Percentiles rank a stretch among this genome's conserved stretches.
Evolutionary conservation across 2,329 filamentous ascomycete species (phyloP).

Genomic region (Eutypa lata): DNA sequence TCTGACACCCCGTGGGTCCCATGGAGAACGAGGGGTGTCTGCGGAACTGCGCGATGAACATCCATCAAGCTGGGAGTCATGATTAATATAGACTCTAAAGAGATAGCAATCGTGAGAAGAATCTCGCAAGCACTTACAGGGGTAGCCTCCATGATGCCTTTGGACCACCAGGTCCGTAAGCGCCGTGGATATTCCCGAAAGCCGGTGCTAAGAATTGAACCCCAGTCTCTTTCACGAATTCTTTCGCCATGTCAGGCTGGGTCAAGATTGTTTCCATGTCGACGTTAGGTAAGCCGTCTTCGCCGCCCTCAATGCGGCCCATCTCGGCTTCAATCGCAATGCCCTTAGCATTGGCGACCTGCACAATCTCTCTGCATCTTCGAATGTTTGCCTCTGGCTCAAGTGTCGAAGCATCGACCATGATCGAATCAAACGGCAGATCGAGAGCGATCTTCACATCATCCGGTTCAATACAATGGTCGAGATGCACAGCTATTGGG

Average conservation of each 20-base stretch:
- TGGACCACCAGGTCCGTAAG: slow-evolving; percentile 65
- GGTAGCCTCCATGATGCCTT: too few species aligned
- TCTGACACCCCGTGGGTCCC: slow-evolving; percentile 54
- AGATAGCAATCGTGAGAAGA: too few species aligned
- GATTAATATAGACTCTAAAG: slow-evolving; percentile 40
- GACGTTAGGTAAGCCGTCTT: slow-evolving; percentile 68
- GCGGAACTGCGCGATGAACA: too few species aligned
- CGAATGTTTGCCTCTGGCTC: slow-evolving; percentile 67
- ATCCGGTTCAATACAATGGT: slow-evolving; percentile 46
- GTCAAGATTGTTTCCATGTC: slow-evolving; percentile 53
- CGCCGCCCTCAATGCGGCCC: slow-evolving; percentile 62
- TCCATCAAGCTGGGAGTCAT: slow-evolving; percentile 29
- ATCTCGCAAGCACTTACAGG: too few species aligned
- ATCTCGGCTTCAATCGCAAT: slow-evolving; percentile 68
- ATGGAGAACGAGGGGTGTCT: slow-evolving; percentile 48
- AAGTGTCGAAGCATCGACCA: slow-evolving; percentile 75
- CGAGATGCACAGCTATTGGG: slow-evolving; percentile 54
- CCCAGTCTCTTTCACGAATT: slow-evolving; percentile 65
- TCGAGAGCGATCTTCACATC: slow-evolving; percentile 53
- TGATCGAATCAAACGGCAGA: slow-evolving; percentile 65
- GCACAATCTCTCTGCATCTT: slow-evolving; percentile 57
- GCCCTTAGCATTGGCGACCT: slow-evolving; percentile 58
- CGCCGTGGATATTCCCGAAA: slow-evolving; percentile 74
- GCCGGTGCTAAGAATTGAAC: slow-evolving; percentile 73
- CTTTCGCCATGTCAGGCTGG: slow-evolving; percentile 64